Conservation (phyloP, 169 alveolate species). For the Plasmodium falciparum region DNA sequence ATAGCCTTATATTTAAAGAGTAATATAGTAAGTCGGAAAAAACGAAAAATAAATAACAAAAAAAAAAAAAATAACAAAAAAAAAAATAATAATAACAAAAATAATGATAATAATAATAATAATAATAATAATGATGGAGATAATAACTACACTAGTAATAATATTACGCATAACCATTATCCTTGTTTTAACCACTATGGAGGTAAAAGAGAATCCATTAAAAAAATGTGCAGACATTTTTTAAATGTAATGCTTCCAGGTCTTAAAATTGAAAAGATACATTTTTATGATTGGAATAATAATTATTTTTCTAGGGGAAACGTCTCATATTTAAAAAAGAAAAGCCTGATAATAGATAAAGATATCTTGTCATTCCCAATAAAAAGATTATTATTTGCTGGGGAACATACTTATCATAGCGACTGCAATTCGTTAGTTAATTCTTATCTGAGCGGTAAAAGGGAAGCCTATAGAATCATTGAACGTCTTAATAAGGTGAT, state of each 20-base stretch:
- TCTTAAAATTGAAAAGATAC: constrained; percentile 35
- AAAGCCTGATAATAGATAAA: constrained; percentile 38
- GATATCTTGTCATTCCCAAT: constrained; percentile 64
- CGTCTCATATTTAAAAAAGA: constrained; percentile 33
- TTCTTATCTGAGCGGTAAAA: constrained; percentile 65
- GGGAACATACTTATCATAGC: constrained; percentile 60
- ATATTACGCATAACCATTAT: too few species aligned
- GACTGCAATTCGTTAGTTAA: constrained; percentile 17
- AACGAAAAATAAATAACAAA: constrained; percentile 14
- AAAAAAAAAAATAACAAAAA: background rate
- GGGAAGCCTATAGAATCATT: constrained; percentile 67
- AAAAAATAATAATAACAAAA: background rate
- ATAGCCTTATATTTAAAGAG: constrained; percentile 25
- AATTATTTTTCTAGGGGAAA: constrained; percentile 54
- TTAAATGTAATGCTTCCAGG: constrained; percentile 23
- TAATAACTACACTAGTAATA: too few species aligned
- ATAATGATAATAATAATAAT: background rate
- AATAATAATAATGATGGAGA: background rate
- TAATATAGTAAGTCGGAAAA: too few species aligned
- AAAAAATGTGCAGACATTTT: constrained; percentile 9
- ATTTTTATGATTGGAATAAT: constrained; percentile 49
- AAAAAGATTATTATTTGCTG: constrained; percentile 57
- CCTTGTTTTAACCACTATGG: too few species aligned
- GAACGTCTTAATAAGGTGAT: constrained; percentile 41
- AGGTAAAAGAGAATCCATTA: too few species aligned